These are phyloP conservation scores for Isoetes engelmannii DNA, from an alignment of 83 land plant genomes.

Conservation along the genomic window DNA sequence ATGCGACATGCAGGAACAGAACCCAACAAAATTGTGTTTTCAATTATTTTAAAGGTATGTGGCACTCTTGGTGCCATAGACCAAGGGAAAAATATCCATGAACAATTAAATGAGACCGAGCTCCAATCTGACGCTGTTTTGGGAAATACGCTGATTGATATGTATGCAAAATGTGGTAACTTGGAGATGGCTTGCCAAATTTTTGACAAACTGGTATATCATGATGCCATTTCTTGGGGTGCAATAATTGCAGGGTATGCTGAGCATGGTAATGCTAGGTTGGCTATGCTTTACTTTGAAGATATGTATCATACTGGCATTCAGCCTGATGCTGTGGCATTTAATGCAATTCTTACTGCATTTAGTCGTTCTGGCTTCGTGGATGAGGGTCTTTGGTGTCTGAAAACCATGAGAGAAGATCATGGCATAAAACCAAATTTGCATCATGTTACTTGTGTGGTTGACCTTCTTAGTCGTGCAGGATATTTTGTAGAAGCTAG, in stretches of 20 bases:
- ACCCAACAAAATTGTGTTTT: conserved; percentile 9
- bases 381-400: neutral
- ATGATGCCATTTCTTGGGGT: conserved; percentile 5
- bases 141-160: conserved; percentile 41
- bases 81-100: conserved; percentile 27
- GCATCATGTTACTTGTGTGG: conserved; percentile 1
- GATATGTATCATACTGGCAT: neutral
- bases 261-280: neutral
- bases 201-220: conserved; percentile 29
- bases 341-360: conserved; percentile 3
- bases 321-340: neutral
- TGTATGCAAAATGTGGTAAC: conserved; percentile 38
- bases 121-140: conserved; percentile 23
- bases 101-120: conserved; percentile 29
- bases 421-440: neutral
- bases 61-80: neutral
- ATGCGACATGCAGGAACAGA: conserved; percentile 15
- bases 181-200: conserved; percentile 35
- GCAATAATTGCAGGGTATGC: conserved; percentile 18
- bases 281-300: neutral
- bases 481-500: conserved; percentile 5
- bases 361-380: conserved; percentile 9
- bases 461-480: conserved; percentile 7
- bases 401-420: neutral
- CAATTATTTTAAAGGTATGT: neutral